phyloP scores from a whole-genome alignment of 108 stramenopile species.

The Skeletonema menzelii region DNA sequence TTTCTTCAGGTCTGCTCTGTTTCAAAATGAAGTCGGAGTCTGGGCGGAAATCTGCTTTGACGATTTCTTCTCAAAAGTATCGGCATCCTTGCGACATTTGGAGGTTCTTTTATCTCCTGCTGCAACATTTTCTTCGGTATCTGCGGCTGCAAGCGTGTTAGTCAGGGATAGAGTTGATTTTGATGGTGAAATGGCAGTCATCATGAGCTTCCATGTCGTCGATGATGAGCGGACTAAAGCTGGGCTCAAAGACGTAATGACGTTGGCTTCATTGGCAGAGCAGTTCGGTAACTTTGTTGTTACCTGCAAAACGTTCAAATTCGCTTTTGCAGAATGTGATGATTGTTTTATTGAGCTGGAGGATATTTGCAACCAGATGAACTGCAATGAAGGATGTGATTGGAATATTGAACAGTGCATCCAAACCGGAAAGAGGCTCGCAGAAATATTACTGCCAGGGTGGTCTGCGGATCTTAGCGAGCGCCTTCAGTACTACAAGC shows the following conservation, averaged over 20 bases:
- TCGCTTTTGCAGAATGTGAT: conserved; percentile 8
- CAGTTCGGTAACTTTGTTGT: not conserved
- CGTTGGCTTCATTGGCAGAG: not conserved
- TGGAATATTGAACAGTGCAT: not conserved
- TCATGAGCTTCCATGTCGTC: not conserved
- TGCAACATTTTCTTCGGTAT: conserved; percentile 2
- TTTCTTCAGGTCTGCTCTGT: conserved; percentile 7
- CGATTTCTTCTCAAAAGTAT: conserved; percentile 8
- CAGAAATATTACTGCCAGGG: not conserved
- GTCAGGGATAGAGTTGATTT: not conserved
- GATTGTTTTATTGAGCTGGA: conserved; percentile 1
- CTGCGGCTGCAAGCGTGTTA: conserved; percentile 5
- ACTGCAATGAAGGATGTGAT: conserved; percentile 4
- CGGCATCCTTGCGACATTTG: conserved; percentile 3
- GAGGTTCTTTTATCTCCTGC: conserved; percentile 8
- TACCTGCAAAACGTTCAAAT: conserved; percentile 9
- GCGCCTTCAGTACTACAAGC: conserved; percentile 6
- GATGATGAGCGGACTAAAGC: not conserved
- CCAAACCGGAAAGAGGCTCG: not conserved
- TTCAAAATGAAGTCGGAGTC: conserved; percentile 10
- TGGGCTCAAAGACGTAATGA: not conserved
- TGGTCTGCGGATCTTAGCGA: not conserved
- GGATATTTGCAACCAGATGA: not conserved
- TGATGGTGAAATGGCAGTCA: conserved; percentile 1
- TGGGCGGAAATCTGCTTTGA: conserved; percentile 8